Conservation (phyloP, 306 rosid species). For the Vicia villosa region DNA sequence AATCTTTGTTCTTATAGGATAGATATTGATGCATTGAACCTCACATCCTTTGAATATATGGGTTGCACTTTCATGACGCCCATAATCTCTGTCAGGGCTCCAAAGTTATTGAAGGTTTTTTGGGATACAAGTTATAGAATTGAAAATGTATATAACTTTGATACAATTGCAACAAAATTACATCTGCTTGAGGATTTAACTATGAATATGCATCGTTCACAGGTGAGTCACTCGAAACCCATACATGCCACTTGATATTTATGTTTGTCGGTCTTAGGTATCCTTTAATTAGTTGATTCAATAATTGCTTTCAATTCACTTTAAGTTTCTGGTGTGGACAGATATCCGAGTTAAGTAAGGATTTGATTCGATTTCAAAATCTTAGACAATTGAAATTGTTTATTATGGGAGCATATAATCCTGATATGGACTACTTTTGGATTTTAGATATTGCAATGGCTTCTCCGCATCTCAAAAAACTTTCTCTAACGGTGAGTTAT, state of each 20-base stretch:
- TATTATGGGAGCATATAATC: not conserved
- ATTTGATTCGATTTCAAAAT: not conserved
- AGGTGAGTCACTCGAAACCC: not conserved
- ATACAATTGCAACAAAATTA: not conserved
- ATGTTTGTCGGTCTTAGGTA: not conserved
- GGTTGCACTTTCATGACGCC: not conserved
- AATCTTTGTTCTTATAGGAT: not conserved
- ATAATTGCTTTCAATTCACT: not conserved
- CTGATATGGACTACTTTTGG: not conserved
- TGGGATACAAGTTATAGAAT: too few species aligned
- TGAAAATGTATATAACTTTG: not conserved
- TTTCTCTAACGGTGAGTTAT: not conserved
- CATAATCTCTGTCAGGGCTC: not conserved
- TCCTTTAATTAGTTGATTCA: too few species aligned
- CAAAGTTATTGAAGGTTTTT: not conserved
- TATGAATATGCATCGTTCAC: not conserved
- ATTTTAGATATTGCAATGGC: not conserved
- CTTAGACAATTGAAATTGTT: not conserved
- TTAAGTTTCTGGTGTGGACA: not conserved
- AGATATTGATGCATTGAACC: not conserved
- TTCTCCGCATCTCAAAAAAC: not conserved
- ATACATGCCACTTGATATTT: not conserved
- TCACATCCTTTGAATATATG: not conserved
- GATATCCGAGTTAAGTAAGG: not conserved
- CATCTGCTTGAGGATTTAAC: not conserved